Conservation (phyloP, 495 filamentous ascomycete species). For the Tuber melanosporum region DNA sequence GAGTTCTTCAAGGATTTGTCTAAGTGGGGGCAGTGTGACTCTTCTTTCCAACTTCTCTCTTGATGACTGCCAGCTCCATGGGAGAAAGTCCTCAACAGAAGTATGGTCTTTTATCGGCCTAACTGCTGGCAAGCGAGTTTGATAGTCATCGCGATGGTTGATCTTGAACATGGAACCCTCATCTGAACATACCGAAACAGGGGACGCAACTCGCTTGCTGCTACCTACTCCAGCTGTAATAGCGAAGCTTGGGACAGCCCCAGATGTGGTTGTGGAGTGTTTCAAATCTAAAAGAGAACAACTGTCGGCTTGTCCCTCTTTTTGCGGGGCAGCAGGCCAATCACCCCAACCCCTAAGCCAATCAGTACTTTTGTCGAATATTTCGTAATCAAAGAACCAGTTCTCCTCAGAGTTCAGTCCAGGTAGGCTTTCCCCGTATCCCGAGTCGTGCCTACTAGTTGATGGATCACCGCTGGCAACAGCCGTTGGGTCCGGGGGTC, state of each 20-base stretch:
- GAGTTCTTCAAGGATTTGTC: conserved; percentile 38
- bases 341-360: conserved; percentile 41
- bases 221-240: conserved; percentile 12
- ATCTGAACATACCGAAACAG: conserved; percentile 26
- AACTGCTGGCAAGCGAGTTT: conserved; percentile 37
- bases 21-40: conserved; percentile 38
- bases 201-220: conserved; percentile 21
- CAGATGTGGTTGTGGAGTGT: not conserved
- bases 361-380: conserved; percentile 40
- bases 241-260: conserved; percentile 2
- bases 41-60: conserved; percentile 35
- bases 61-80: conserved; percentile 37
- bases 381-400: conserved; percentile 40
- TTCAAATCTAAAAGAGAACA: not conserved
- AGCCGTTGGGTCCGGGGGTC: conserved; percentile 18
- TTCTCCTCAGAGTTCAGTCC: conserved; percentile 33
- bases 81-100: conserved; percentile 38
- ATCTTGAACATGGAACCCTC: conserved; percentile 17
- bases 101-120: conserved; percentile 37
- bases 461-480: conserved; percentile 9
- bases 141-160: conserved; percentile 27
- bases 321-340: conserved; percentile 13
- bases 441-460: conserved; percentile 9
- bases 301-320: not conserved
- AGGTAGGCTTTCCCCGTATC: conserved; percentile 21